Evolutionary conservation across 1,284 basidiomycete species (phyloP), one percentile per base, ranked within the genome.

Genomic region (Tilletia horrida): DNA sequence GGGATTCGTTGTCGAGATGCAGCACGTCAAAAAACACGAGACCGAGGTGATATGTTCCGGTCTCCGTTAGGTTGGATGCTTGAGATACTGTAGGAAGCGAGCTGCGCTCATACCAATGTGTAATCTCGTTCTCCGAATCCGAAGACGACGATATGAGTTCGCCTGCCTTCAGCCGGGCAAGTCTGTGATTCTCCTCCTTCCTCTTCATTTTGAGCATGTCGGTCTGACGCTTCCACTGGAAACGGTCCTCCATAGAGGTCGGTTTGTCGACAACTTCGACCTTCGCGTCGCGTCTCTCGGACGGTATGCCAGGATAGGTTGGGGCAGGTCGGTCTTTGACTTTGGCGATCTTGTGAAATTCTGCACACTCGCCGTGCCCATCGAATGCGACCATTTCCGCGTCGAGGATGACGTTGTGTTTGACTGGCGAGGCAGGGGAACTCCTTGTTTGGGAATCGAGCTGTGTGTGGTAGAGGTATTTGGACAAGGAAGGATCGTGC

Each of bases 301-400:
- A 13, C 23, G 21, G 21, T 27, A 1, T 2, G 9, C 29, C 55
- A 6, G 4, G 16, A 18, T 7, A n/a, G 18, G 16, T 48, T 48
- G 45, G 16, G 16, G 7, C 45, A 3, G 31, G 27, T 18, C 55
- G 29, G 35, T 40, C 55, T 21, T 59, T 59, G 4, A 59, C 31
- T 14, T 40, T 31, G 25, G 29, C 55, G n/a, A 59, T 59, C 29
- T 59, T 59, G 55, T 59, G 55, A n/a, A 59, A 59, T 16, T 59
- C 55, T 13, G 55, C 55, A 29, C 27, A 18, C 13, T 40, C 29
- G 31, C 55, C 55, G 16, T 31, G 27, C 3, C 27, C 55, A 40
- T 59, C 55, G 27, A 59, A 59, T n/a, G 55, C 55, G 55, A 59
- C 55, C 55, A 59, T 59, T 29, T 59, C 55, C 18, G 55, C 55